A percentile compares a stretch with the other conserved stretches of the same genome.
These are phyloP conservation scores for Neurospora tetrasperma DNA, from an alignment of 495 filamentous ascomycete species.

Conservation along the genomic window DNA sequence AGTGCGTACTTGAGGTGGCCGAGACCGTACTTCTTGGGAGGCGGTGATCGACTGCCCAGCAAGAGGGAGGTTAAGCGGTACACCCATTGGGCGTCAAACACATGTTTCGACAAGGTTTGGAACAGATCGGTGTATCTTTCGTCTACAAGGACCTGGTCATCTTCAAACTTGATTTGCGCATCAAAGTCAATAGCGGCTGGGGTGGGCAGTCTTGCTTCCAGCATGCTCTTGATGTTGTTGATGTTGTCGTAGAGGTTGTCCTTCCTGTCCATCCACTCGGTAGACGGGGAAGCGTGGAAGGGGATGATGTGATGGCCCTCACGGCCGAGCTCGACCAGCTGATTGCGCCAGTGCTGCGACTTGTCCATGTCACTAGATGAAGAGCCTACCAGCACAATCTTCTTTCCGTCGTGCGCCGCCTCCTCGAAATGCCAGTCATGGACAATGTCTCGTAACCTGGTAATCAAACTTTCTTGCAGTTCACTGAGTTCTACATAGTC, in stretches of 20 bases:
- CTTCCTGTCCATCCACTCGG: slow-evolving; percentile 10
- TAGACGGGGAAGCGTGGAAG: slow-evolving; percentile 13
- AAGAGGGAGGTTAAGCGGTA: slow-evolving; percentile 20
- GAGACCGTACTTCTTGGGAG: slow-evolving; percentile 6
- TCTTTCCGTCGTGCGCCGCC: slow-evolving; percentile 44
- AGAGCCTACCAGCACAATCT: slow-evolving; percentile 65
- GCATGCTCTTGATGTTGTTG: slow-evolving; percentile 30
- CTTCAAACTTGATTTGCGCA: slow-evolving; percentile 7
- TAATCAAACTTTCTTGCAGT: slow-evolving; percentile 52
- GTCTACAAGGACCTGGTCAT: neutral
- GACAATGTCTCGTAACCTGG: slow-evolving; percentile 57
- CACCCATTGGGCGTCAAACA: slow-evolving; percentile 26
- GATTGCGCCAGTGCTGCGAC: slow-evolving; percentile 21
- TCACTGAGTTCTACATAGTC: slow-evolving; percentile 67
- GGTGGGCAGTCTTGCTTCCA: slow-evolving; percentile 17
- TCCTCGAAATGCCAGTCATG: slow-evolving; percentile 40
- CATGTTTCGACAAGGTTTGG: slow-evolving; percentile 6
- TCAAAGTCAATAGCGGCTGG: slow-evolving; percentile 11
- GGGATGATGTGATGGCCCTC: slow-evolving; percentile 20
- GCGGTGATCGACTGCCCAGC: slow-evolving; percentile 13
- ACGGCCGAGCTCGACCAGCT: slow-evolving; percentile 22
- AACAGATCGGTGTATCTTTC: slow-evolving; percentile 3
- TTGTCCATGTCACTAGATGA: slow-evolving; percentile 32
- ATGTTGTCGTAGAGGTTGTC: slow-evolving; percentile 31
- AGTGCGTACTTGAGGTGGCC: slow-evolving; percentile 11